Conservation (phyloP, 192 early-diverging fungal species). For the Spinellus fusiger region DNA sequence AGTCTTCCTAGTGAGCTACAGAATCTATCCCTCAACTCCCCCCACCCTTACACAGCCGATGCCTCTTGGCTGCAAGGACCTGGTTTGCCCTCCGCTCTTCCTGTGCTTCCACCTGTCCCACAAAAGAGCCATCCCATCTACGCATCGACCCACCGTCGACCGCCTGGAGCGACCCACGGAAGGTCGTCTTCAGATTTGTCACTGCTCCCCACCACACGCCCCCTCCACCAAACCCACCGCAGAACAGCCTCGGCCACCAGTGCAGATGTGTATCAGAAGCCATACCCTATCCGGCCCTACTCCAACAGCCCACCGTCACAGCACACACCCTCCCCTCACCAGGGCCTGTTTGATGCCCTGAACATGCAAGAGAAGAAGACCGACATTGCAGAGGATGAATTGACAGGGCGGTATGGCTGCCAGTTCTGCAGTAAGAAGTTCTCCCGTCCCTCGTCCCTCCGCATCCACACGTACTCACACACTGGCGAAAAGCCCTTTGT, state of each 20-base stretch:
- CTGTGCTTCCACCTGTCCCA: not conserved
- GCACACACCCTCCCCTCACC: not conserved
- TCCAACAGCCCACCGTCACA: not conserved
- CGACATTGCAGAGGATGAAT: not conserved
- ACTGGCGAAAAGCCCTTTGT: conserved; percentile 73
- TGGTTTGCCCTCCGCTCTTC: not conserved
- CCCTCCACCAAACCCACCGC: conserved; percentile 6
- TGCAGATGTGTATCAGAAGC: not conserved
- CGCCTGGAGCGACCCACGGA: conserved; percentile 12
- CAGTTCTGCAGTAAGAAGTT: conserved; percentile 58
- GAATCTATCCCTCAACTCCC: conserved; percentile 3
- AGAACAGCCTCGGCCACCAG: conserved; percentile 11
- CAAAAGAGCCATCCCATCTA: not conserved
- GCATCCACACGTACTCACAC: conserved; percentile 67
- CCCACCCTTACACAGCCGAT: conserved; percentile 2
- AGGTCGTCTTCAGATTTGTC: conserved; percentile 10
- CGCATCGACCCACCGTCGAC: not conserved
- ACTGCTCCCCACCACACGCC: not conserved
- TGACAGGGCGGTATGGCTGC: conserved; percentile 50
- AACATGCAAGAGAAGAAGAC: not conserved
- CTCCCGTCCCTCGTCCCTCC: conserved; percentile 60
- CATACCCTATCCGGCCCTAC: not conserved
- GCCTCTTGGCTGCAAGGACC: not conserved
- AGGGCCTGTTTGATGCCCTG: not conserved
- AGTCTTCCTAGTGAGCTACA: conserved; percentile 14